Conservation (phyloP, 1,284 basidiomycete genomes). For the Cutaneotrichosporon curvatum region DNA sequence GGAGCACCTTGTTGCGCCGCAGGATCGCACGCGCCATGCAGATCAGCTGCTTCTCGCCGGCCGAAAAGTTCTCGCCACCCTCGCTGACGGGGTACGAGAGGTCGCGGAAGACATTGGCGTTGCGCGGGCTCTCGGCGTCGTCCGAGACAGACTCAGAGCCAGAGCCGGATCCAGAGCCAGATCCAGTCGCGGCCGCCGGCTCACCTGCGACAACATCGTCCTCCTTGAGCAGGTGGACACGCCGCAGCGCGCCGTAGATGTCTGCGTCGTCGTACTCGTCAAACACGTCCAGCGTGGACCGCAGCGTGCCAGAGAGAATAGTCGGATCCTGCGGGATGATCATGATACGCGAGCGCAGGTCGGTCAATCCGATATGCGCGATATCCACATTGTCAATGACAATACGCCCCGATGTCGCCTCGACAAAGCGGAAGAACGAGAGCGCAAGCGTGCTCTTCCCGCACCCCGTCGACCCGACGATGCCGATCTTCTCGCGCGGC, state of each 20-base stretch:
- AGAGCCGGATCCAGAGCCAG: no score
- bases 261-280: constrained; percentile 76
- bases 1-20: constrained; percentile 63
- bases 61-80: constrained; percentile 83
- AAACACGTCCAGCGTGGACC: constrained; percentile 84
- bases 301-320: constrained; percentile 77
- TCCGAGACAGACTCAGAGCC: constrained; percentile 2
- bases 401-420: constrained; percentile 74
- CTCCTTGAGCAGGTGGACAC: constrained; percentile 68
- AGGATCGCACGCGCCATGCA: constrained; percentile 78
- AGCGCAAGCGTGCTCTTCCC: constrained; percentile 75
- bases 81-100: constrained; percentile 66
- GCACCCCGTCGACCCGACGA: constrained; percentile 78
- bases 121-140: constrained; percentile 50
- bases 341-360: constrained; percentile 67
- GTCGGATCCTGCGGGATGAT: constrained; percentile 96
- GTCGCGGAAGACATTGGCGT: constrained; percentile 77
- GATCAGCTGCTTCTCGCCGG: constrained; percentile 76
- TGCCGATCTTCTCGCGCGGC: constrained; percentile 66
- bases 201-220: constrained; percentile 40
- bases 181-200: constrained; percentile 47
- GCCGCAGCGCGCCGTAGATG: constrained; percentile 78
- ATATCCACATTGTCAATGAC: constrained; percentile 80
- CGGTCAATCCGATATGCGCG: constrained; percentile 73
- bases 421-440: constrained; percentile 92